A percentile compares a stretch with the other conserved stretches of the same genome.
Conservation (phyloP, 1,139 yeast genomes). For the Hyphopichia buzzinii region DNA sequence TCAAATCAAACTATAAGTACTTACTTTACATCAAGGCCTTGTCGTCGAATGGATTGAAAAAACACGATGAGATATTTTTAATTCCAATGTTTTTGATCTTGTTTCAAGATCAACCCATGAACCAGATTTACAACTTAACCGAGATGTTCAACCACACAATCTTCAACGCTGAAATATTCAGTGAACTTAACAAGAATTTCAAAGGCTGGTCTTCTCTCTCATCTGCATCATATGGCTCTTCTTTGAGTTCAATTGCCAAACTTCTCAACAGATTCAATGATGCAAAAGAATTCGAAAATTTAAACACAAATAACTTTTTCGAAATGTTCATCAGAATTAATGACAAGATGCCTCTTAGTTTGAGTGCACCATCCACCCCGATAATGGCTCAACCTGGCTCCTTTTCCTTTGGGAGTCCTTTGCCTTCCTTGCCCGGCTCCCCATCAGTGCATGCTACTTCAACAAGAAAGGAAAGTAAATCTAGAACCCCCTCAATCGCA, state of each 20-base stretch:
- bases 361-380: slow-evolving; percentile 48
- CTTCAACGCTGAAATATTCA: slow-evolving; percentile 27
- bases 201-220: slow-evolving; percentile 26
- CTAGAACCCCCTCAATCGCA: background rate
- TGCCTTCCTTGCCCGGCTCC: slow-evolving; percentile 5
- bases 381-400: slow-evolving; percentile 20
- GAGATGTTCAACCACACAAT: slow-evolving; percentile 35
- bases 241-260: slow-evolving; percentile 19
- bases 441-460: slow-evolving; percentile 1
- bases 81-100: slow-evolving; percentile 37
- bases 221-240: slow-evolving; percentile 10
- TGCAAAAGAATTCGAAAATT: slow-evolving; percentile 31
- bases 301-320: slow-evolving; percentile 30
- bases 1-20: slow-evolving; percentile 25
- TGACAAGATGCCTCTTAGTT: slow-evolving; percentile 43
- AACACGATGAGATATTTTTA: slow-evolving; percentile 40
- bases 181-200: slow-evolving; percentile 24
- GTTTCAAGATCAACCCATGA: slow-evolving; percentile 23
- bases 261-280: slow-evolving; percentile 22
- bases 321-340: slow-evolving; percentile 38
- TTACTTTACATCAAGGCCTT: slow-evolving; percentile 40
- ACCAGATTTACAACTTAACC: slow-evolving; percentile 29
- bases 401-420: slow-evolving; percentile 4
- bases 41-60: slow-evolving; percentile 35
- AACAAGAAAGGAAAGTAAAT: slow-evolving; percentile 3